Evolutionary conservation across 805 yeast species (phyloP).

Genomic region (Wickerhamiella azymoides): DNA sequence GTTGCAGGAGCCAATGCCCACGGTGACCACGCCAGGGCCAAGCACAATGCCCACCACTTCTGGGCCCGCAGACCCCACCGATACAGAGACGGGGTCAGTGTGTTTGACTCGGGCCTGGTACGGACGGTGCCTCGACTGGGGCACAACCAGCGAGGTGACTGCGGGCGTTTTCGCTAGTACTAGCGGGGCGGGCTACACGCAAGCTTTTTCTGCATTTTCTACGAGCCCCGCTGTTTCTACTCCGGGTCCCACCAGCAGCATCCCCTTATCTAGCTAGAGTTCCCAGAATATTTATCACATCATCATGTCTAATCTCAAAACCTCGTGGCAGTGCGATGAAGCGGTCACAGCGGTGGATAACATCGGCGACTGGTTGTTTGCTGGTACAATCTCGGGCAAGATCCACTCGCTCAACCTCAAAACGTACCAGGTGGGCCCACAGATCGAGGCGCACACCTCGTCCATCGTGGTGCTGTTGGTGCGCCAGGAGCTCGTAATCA

Average conservation of each 20-base stretch:
- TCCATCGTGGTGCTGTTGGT: constrained; percentile 53
- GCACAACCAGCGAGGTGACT: background rate
- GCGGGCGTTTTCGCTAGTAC: too few species aligned
- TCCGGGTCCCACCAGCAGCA: too few species aligned
- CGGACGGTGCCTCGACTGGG: constrained; percentile 18
- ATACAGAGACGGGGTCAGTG: constrained; percentile 6
- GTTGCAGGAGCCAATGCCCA: constrained; percentile 10
- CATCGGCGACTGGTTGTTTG: constrained; percentile 35
- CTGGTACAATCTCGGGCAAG: constrained; percentile 82
- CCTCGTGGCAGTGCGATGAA: constrained; percentile 56
- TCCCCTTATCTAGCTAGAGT: background rate
- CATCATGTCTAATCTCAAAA: constrained; percentile 5
- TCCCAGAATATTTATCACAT: background rate
- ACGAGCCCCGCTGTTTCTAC: background rate
- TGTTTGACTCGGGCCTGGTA: constrained; percentile 18
- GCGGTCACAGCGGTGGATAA: constrained; percentile 51
- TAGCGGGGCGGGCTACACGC: too few species aligned
- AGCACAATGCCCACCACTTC: constrained; percentile 11
- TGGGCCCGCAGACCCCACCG: background rate
- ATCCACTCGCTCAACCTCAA: constrained; percentile 56
- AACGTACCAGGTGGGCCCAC: constrained; percentile 43
- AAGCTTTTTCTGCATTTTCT: too few species aligned
- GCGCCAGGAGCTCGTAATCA: constrained; percentile 44
- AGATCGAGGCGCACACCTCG: constrained; percentile 50
- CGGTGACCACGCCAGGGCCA: constrained; percentile 13